These are phyloP conservation scores for Neotropicomus parvogracilis DNA, from an alignment of 1,284 basidiomycete species.

Conservation along the genomic window DNA sequence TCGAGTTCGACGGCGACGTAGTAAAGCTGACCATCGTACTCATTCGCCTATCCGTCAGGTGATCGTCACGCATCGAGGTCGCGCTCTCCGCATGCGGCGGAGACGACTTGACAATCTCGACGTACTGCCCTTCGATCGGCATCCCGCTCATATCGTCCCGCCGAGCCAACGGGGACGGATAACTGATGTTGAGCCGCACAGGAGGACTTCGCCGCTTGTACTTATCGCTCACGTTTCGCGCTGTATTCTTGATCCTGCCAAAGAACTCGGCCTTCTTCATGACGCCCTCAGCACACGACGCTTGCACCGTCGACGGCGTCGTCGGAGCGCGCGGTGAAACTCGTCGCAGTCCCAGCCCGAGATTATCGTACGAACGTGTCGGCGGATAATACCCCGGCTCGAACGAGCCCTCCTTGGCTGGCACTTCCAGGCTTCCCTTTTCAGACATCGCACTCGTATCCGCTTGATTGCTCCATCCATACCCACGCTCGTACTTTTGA, in stretches of 20 bases:
- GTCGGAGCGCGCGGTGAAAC: conserved; percentile 31
- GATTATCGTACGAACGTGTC: conserved; percentile 34
- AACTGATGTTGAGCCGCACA: conserved; percentile 48
- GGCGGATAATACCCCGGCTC: conserved; percentile 22
- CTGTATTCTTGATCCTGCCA: conserved; percentile 53
- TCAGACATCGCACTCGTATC: conserved; percentile 30
- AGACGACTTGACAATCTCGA: conserved; percentile 27
- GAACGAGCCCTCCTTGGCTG: conserved; percentile 28
- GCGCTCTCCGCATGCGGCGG: conserved; percentile 23
- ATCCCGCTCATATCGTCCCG: conserved; percentile 14
- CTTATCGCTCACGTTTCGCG: conserved; percentile 63
- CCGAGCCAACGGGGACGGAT: conserved; percentile 43
- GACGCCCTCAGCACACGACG: conserved; percentile 41
- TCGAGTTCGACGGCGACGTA: conserved; percentile 61
- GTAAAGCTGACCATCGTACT: conserved; percentile 46
- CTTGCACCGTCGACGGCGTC: conserved; percentile 27
- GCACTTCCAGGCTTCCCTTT: conserved; percentile 28
- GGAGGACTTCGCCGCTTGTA: conserved; percentile 39
- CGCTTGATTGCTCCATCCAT: conserved; percentile 33
- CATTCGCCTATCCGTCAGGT: conserved; percentile 36
- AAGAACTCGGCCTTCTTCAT: conserved; percentile 70
- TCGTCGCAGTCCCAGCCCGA: conserved; percentile 50
- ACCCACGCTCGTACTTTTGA: conserved; percentile 21
- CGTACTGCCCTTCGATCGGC: conserved; percentile 31
- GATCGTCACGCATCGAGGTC: conserved; percentile 42